Evolutionary conservation across 108 stramenopile species (phyloP).

Genomic region (Tribonema minus): DNA sequence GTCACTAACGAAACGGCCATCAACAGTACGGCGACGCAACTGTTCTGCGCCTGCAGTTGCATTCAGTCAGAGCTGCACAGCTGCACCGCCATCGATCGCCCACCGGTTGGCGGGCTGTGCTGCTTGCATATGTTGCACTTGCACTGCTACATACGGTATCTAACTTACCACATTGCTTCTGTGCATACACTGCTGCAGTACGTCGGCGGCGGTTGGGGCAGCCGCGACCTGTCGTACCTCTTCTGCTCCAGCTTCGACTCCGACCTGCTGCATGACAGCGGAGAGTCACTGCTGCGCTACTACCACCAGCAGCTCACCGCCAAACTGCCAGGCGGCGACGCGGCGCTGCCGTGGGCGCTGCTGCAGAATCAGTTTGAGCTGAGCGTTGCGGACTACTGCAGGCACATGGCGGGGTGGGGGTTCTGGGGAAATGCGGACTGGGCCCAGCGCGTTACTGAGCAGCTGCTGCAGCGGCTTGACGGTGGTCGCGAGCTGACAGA

Average conservation of each 20-base stretch:
- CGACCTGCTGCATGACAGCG: not conserved
- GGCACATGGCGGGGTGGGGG: not conserved
- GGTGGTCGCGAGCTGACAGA: not conserved
- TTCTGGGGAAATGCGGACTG: not conserved
- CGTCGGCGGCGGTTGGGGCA: not conserved
- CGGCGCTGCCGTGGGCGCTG: not conserved
- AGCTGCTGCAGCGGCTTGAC: not conserved
- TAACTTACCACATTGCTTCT: too few relatives aligned
- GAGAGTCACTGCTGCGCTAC: not conserved
- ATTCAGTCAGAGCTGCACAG: too few relatives aligned
- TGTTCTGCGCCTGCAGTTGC: too few relatives aligned
- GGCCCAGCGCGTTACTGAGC: not conserved
- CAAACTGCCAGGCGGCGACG: too few relatives aligned
- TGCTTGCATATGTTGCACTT: too few relatives aligned
- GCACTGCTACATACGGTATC: too few relatives aligned
- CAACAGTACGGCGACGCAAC: too few relatives aligned
- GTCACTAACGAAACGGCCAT: too few relatives aligned
- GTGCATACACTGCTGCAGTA: too few relatives aligned
- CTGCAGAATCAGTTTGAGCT: not conserved
- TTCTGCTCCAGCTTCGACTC: not conserved
- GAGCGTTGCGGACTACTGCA: not conserved
- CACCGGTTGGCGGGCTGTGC: too few relatives aligned
- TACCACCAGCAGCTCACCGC: not conserved
- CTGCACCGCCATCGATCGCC: too few relatives aligned
- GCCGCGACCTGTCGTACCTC: not conserved